These are phyloP conservation scores for Candida germanica DNA, from an alignment of 805 yeast genomes.

Conservation along the genomic window DNA sequence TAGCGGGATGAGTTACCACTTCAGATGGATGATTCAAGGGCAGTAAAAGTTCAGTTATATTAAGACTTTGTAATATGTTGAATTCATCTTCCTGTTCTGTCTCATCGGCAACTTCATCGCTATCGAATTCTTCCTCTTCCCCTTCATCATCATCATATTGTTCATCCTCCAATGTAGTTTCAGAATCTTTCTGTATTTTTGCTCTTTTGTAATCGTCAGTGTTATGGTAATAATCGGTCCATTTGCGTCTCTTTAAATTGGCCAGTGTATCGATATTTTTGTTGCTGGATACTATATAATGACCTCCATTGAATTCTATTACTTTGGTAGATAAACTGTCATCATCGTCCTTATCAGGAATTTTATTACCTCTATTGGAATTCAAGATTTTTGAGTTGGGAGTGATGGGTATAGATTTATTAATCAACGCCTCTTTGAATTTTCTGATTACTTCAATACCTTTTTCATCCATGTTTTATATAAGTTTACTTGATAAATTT, in stretches of 20 bases:
- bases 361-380: slow-evolving; percentile 33
- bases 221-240: slow-evolving; percentile 25
- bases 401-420: slow-evolving; percentile 12
- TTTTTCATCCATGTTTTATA: slow-evolving; percentile 30
- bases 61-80: slow-evolving; percentile 28
- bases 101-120: slow-evolving; percentile 10
- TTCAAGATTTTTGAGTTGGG: slow-evolving; percentile 9
- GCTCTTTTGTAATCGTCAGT: slow-evolving; percentile 12
- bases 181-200: slow-evolving; percentile 12
- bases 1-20: slow-evolving; percentile 64
- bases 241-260: slow-evolving; percentile 31
- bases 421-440: slow-evolving; percentile 33
- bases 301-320: slow-evolving; percentile 37
- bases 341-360: slow-evolving; percentile 16
- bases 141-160: slow-evolving; percentile 8
- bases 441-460: slow-evolving; percentile 37
- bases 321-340: slow-evolving; percentile 27
- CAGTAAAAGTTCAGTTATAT: slow-evolving; percentile 51
- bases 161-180: slow-evolving; percentile 13
- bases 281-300: slow-evolving; percentile 36
- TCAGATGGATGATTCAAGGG: slow-evolving; percentile 85
- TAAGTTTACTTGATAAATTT: too few species aligned
- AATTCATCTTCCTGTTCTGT: slow-evolving; percentile 21
- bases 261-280: slow-evolving; percentile 28
- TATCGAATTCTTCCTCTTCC: slow-evolving; percentile 14